Evolutionary conservation across 202 grass and related monocot genomes (phyloP).

Genomic region (Zizania palustris): DNA sequence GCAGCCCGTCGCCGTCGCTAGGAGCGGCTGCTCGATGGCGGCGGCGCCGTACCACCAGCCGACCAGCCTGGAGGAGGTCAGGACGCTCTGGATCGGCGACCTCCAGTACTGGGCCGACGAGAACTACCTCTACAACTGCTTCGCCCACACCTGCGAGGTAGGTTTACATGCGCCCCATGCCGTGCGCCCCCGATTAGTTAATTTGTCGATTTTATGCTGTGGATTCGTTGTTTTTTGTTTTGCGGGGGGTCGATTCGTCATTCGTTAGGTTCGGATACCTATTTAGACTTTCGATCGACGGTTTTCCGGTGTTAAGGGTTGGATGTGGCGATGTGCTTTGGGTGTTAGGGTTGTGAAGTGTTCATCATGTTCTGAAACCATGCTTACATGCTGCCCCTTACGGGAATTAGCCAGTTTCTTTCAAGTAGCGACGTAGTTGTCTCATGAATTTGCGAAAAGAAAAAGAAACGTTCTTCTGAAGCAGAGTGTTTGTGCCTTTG

Average conservation of each 20-base stretch:
- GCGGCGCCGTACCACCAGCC: conserved; percentile 76
- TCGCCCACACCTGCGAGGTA: conserved; percentile 92
- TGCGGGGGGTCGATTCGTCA: no score
- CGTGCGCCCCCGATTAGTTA: background rate
- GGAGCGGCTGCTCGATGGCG: conserved; percentile 38
- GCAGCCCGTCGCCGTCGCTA: conserved; percentile 15
- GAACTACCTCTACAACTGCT: conserved; percentile 93
- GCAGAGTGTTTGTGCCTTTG: background rate
- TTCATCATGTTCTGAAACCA: background rate
- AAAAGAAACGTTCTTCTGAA: background rate
- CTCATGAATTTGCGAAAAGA: background rate
- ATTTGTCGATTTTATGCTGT: background rate
- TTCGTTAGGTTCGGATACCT: background rate
- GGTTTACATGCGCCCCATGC: background rate
- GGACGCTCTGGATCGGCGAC: conserved; percentile 96
- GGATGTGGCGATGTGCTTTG: conserved; percentile 21
- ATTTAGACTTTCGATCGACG: background rate
- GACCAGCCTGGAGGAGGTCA: conserved; percentile 87
- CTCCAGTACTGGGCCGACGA: conserved; percentile 99
- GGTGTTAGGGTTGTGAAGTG: conserved; percentile 37
- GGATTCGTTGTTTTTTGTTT: no score
- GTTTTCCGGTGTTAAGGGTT: background rate
- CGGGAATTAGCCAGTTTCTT: background rate
- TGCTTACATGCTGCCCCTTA: background rate
- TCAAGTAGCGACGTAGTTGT: background rate